phyloP scores from a whole-genome alignment of 2,329 filamentous ascomycete genomes.

The Tricladium varicosporioides region DNA sequence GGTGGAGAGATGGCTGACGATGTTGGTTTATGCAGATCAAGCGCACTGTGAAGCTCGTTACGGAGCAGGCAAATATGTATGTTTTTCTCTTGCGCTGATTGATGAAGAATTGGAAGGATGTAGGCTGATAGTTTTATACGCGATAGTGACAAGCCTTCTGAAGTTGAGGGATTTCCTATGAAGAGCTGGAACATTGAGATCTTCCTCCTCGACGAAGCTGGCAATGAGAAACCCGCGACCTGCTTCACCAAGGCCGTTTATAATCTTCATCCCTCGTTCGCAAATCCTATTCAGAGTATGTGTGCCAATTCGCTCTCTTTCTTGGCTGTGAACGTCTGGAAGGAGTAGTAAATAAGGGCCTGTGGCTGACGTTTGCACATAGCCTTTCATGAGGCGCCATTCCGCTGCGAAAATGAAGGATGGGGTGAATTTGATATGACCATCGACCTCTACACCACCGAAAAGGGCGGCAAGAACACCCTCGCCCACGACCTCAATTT shows the following conservation, averaged over 20 bases:
- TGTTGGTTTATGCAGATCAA: constrained; percentile 54
- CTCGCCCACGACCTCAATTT: constrained; percentile 94
- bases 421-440: constrained; percentile 99
- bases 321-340: not conserved
- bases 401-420: constrained; percentile 87
- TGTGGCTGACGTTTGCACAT: constrained; percentile 2
- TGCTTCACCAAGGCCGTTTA: constrained; percentile 93
- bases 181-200: constrained; percentile 88
- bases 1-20: not conserved
- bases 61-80: constrained; percentile 74
- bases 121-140: constrained; percentile 8
- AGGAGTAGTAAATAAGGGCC: not conserved
- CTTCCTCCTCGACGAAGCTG: constrained; percentile 79
- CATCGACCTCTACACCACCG: constrained; percentile 77
- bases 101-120: not conserved
- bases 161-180: constrained; percentile 86
- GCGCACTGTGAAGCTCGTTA: constrained; percentile 88
- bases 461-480: constrained; percentile 79
- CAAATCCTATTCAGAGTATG: constrained; percentile 80
- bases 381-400: constrained; percentile 84
- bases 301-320: constrained; percentile 19
- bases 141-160: constrained; percentile 72
- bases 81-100: constrained; percentile 39
- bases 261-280: constrained; percentile 91
- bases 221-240: constrained; percentile 77